These are phyloP conservation scores for Luvunga scandens DNA, from an alignment of 345 rosid species.

Conservation along the genomic window DNA sequence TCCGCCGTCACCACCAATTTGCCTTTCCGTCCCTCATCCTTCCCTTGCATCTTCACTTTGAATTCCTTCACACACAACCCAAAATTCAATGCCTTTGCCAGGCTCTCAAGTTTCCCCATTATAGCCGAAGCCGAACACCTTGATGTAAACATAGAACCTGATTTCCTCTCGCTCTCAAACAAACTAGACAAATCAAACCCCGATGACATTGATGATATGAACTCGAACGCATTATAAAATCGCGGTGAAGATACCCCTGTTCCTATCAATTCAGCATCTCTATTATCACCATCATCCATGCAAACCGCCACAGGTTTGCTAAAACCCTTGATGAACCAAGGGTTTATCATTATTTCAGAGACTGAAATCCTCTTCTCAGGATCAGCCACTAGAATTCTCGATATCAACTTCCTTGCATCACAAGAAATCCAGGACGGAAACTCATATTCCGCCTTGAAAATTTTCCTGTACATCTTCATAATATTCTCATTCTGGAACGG, in stretches of 20 bases:
- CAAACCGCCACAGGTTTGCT: constrained; percentile 4
- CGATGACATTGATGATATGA: constrained; percentile 46
- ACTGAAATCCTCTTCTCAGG: constrained; percentile 44
- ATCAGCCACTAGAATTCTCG: constrained; percentile 46
- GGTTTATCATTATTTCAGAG: constrained; percentile 34
- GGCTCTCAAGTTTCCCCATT: constrained; percentile 33
- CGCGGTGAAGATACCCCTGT: constrained; percentile 15
- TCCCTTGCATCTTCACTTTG: constrained; percentile 40
- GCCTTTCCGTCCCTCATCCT: constrained; percentile 46
- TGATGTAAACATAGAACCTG: constrained; percentile 44
- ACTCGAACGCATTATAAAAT: constrained; percentile 48
- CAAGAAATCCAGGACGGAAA: constrained; percentile 41
- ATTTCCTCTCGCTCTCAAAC: constrained; percentile 36
- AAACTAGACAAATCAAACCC: constrained; percentile 51
- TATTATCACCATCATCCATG: constrained; percentile 15
- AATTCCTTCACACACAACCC: constrained; percentile 36
- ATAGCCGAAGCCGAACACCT: constrained; percentile 35
- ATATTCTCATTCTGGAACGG: constrained; percentile 47
- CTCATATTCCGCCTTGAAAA: constrained; percentile 40
- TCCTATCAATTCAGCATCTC: constrained; percentile 17
- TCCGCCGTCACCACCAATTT: constrained; percentile 32
- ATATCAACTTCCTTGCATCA: constrained; percentile 37
- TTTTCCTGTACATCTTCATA: constrained; percentile 40
- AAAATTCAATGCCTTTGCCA: constrained; percentile 39
- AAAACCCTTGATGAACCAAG: constrained; percentile 36